Percentiles rank a stretch among this genome's conserved stretches.
Evolutionary conservation across 257 asterid species (phyloP).

Genomic region (Gynochthodes officinalis): DNA sequence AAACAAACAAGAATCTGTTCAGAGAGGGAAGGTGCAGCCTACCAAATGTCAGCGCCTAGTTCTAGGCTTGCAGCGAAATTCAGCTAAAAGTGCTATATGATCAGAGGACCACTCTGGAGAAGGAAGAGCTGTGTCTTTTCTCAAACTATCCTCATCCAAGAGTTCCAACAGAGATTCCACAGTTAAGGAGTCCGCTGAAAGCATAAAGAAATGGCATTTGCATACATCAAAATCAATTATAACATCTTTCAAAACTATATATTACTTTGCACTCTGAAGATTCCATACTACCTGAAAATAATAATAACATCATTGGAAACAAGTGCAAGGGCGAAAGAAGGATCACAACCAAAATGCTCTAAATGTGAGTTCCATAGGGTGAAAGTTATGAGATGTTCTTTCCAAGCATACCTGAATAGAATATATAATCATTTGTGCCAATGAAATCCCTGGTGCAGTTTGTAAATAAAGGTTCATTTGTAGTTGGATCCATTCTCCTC

Average conservation of each 20-base stretch:
- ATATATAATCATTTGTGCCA: slow-evolving; percentile 94
- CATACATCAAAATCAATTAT: not conserved
- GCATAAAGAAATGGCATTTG: slow-evolving; percentile 7
- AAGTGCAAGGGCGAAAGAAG: not conserved
- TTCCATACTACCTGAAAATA: not conserved
- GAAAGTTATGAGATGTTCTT: not conserved
- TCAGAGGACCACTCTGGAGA: slow-evolving; percentile 99
- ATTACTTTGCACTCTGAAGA: not conserved
- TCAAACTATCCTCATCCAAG: slow-evolving; percentile 87
- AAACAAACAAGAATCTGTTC: not conserved
- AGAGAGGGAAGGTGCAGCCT: slow-evolving; percentile 8
- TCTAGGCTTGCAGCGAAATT: slow-evolving; percentile 84
- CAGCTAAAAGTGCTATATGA: slow-evolving; percentile 95
- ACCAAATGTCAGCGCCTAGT: slow-evolving; percentile 64
- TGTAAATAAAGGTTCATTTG: slow-evolving; percentile 89
- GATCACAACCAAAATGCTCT: not conserved
- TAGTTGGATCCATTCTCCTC: slow-evolving; percentile 77
- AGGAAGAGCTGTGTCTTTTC: slow-evolving; percentile 98
- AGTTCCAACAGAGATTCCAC: slow-evolving; percentile 96
- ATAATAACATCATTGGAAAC: too few species aligned
- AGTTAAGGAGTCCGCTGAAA: slow-evolving; percentile 77
- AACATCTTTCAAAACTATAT: not conserved
- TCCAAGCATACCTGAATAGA: slow-evolving; percentile 71
- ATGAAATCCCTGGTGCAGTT: slow-evolving; percentile 92
- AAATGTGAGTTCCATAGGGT: not conserved